These are phyloP conservation scores for Ammopiptanthus mongolicus DNA, from an alignment of 306 rosid species.

Conservation along the genomic window DNA sequence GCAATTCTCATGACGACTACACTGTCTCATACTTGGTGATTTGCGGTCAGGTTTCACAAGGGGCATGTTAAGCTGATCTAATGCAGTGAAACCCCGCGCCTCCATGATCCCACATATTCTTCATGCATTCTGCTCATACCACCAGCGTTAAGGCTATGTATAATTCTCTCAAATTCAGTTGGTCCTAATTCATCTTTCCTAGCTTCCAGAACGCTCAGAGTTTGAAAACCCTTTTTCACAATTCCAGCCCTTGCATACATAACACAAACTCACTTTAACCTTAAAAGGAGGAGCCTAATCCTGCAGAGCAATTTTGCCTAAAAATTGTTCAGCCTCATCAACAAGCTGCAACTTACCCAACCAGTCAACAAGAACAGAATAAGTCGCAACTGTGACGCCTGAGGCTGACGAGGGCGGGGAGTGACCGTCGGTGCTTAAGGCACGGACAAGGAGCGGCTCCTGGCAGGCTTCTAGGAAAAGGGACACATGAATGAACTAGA, in stretches of 20 bases:
- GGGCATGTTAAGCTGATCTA: slow-evolving; percentile 16
- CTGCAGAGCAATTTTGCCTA: slow-evolving; percentile 58
- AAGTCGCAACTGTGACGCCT: too few relatives aligned
- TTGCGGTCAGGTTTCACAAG: slow-evolving; percentile 1
- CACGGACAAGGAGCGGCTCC: too few relatives aligned
- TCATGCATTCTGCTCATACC: slow-evolving; percentile 58
- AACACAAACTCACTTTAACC: slow-evolving; percentile 64
- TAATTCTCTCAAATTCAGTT: slow-evolving; percentile 59
- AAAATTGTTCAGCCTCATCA: slow-evolving; percentile 72
- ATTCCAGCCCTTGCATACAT: slow-evolving; percentile 69
- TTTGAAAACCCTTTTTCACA: slow-evolving; percentile 80
- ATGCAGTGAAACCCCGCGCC: slow-evolving; percentile 49
- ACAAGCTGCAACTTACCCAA: slow-evolving; percentile 68
- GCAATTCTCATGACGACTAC: slow-evolving; percentile 7
- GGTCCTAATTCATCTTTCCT: slow-evolving; percentile 55
- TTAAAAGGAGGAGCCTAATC: slow-evolving; percentile 73
- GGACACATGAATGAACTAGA: too few relatives aligned
- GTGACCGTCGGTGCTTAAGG: too few relatives aligned
- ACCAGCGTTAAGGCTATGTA: slow-evolving; percentile 45
- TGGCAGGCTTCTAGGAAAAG: too few relatives aligned
- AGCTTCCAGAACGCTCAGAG: slow-evolving; percentile 63
- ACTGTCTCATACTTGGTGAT: slow-evolving; percentile 38
- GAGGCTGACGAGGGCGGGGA: too few relatives aligned
- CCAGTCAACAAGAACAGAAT: slow-evolving; percentile 85
- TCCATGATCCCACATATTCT: slow-evolving; percentile 54